Base-by-base conservation (phyloP, 177 flowering plant genomes). In the Telopea speciosissima region DNA sequence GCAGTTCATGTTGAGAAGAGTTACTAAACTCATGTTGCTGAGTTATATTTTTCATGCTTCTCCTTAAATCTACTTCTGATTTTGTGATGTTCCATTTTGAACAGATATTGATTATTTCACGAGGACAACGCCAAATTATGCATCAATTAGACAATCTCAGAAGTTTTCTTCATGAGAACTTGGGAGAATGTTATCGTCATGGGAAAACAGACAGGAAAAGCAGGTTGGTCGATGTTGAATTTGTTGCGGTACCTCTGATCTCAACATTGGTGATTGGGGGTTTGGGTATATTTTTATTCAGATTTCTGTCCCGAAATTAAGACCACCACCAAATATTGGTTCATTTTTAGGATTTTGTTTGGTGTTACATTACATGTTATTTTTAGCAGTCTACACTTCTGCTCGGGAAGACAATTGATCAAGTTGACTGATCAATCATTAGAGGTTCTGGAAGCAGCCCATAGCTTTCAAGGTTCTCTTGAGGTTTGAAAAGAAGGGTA, bases 41-140 rank as follows among this genome's bases (percentile, higher is more conserved):
- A n/a, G n/a, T n/a, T n/a, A n/a, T n/a, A n/a, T n/a, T n/a, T n/a
- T n/a, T n/a, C n/a, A n/a, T n/a, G n/a, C n/a, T n/a, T n/a, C n/a
- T n/a, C n/a, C n/a, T n/a, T n/a, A n/a, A n/a, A n/a, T n/a, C 3
- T 1, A 1, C 40, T 33, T 33, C 40, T 33, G 40, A 33, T 33
- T 33, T 8, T 3, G 8, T 33, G 40, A 33, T 33, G 40, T 7
- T 33, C 8, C 40, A 5, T 52, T 52, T 9, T 70, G 5, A 73
- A 71, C 88, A 94, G 98, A 79, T 93, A 58, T 68, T 79, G 26
- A 70, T 72, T 49, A 77, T 93, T 67, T 70, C 83, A 0, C 84
- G 94, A 14, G 85, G 89, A 22, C 98, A 93, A 64, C 88, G 91
- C 3, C 92, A 92, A 79, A 75, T 90, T 22, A 83, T 88, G 86